Conservation (phyloP, 1,284 basidiomycete genomes). For the Puccinia horiana region DNA sequence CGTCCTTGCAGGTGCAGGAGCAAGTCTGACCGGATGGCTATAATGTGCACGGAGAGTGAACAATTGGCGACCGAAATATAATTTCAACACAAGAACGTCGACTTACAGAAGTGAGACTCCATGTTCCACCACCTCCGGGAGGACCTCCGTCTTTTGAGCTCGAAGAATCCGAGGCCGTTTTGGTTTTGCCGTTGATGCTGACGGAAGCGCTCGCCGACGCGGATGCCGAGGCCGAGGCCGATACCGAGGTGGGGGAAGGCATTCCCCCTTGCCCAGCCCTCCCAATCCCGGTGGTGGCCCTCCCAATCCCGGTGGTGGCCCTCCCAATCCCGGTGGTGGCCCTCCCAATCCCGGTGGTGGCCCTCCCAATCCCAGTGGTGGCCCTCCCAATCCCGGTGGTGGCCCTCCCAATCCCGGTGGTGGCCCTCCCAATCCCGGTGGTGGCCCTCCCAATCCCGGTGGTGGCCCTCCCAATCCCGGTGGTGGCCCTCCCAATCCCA, state of each 20-base stretch:
- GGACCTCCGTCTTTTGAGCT: not conserved
- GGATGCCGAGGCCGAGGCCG: not conserved
- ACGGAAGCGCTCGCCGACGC: not conserved
- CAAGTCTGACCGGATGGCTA: slow-evolving; percentile 32
- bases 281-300: not conserved
- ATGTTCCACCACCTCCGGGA: slow-evolving; percentile 11
- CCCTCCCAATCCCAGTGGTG: too few species aligned
- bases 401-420: too few species aligned
- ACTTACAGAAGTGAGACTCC: slow-evolving; percentile 31
- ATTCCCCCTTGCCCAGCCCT: not conserved
- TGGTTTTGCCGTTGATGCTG: not conserved
- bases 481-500: too few species aligned
- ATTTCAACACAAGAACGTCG: not conserved
- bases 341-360: not conserved
- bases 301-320: not conserved
- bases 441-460: too few species aligned
- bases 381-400: too few species aligned
- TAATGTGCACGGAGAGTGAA: not conserved
- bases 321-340: not conserved
- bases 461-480: too few species aligned
- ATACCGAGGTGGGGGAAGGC: not conserved
- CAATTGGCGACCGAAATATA: too few species aligned
- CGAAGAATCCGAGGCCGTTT: not conserved
- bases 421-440: too few species aligned
- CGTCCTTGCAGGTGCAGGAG: slow-evolving; percentile 32